Percentiles rank a stretch among this genome's conserved stretches.
phyloP scores from a whole-genome alignment of 148 eudicot genomes.

The Camellia granthamiana region DNA sequence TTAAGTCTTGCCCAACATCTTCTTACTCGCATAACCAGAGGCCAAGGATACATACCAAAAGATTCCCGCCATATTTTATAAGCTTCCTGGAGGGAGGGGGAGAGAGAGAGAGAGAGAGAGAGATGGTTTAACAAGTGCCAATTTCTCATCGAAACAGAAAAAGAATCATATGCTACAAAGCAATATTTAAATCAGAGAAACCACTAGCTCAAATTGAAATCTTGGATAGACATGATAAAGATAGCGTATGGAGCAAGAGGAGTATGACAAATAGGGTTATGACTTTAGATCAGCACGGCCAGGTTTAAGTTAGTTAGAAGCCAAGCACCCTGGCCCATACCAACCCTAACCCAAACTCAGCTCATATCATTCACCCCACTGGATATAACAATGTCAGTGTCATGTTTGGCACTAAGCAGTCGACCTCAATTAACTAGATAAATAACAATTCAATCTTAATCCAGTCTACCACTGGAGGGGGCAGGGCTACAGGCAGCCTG shows the following conservation, averaged over 20 bases:
- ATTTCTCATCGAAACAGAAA: background rate
- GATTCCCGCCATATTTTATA: constrained; percentile 79
- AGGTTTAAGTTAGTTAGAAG: background rate
- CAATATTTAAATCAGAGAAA: background rate
- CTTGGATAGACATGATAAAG: background rate
- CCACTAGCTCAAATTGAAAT: background rate
- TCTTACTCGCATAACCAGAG: constrained; percentile 69
- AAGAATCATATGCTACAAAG: background rate
- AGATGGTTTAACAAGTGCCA: background rate
- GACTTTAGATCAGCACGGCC: background rate
- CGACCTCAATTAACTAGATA: background rate
- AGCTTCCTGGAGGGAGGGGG: constrained; percentile 43
- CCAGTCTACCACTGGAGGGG: no score
- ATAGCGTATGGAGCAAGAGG: background rate
- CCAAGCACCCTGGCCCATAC: background rate
- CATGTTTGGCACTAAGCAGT: background rate
- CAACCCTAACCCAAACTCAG: background rate
- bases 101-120: constrained; percentile 7
- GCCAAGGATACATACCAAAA: constrained; percentile 78
- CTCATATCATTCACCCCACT: background rate
- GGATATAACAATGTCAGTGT: background rate
- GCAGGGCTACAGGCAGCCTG: background rate
- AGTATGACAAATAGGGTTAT: background rate
- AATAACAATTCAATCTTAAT: background rate
- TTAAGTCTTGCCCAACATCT: constrained; percentile 61